These are phyloP conservation scores for Lunularia cruciata DNA, from an alignment of 225 moss, liverwort and hornwort genomes.

Conservation along the genomic window DNA sequence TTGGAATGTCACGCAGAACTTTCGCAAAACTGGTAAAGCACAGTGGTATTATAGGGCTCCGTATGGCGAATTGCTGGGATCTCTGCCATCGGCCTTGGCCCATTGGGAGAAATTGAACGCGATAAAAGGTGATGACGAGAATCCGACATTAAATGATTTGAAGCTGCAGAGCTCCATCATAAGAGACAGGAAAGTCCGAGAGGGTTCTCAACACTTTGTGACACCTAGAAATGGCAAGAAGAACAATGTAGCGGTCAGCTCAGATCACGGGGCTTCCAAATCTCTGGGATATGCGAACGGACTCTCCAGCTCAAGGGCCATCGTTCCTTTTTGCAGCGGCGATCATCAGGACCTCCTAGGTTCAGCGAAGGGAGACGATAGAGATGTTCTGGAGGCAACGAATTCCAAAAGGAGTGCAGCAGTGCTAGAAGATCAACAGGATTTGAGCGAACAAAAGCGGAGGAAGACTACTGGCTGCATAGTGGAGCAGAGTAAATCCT, in stretches of 20 bases:
- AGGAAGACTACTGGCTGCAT: constrained; percentile 18
- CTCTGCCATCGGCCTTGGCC: constrained; percentile 28
- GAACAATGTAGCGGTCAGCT: constrained; percentile 12
- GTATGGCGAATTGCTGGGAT: constrained; percentile 31
- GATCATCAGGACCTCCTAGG: not conserved
- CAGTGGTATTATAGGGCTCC: constrained; percentile 43
- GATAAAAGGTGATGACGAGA: constrained; percentile 28
- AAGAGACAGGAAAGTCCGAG: constrained; percentile 1
- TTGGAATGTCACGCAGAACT: constrained; percentile 27
- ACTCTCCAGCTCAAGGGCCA: not conserved
- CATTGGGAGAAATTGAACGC: constrained; percentile 14
- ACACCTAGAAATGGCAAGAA: constrained; percentile 14
- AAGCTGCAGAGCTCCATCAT: constrained; percentile 7
- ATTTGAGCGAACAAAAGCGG: constrained; percentile 30
- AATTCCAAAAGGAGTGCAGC: constrained; percentile 27
- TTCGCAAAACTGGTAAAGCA: constrained; percentile 17
- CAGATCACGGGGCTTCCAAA: not conserved
- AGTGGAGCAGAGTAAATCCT: constrained; percentile 1
- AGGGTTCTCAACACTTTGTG: constrained; percentile 15
- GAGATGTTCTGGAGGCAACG: not conserved
- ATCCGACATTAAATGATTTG: constrained; percentile 38
- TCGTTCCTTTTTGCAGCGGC: not conserved
- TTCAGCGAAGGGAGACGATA: not conserved
- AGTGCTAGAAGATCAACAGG: constrained; percentile 9
- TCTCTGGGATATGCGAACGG: not conserved